Conservation (phyloP, 108 stramenopile species). For the Asterionellopsis glacialis region DNA sequence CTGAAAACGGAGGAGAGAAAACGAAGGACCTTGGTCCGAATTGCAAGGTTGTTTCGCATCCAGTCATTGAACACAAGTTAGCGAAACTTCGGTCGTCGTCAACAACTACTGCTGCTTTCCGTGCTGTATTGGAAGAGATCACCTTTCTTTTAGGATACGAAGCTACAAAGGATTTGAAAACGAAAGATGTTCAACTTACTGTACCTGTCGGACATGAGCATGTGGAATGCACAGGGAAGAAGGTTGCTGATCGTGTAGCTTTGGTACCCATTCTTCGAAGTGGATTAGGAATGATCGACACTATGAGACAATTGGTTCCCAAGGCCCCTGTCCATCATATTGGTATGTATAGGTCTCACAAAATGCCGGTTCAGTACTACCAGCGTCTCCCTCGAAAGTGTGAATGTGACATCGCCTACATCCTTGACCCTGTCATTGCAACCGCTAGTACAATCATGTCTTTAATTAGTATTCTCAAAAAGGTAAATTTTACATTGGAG, state of each 20-base stretch:
- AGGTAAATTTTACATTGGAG: constrained; percentile 68
- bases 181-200: constrained; percentile 52
- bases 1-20: not conserved
- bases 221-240: constrained; percentile 48
- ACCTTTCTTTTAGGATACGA: constrained; percentile 98
- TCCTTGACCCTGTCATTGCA: constrained; percentile 93
- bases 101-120: constrained; percentile 79
- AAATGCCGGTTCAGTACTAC: constrained; percentile 94
- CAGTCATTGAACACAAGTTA: constrained; percentile 75
- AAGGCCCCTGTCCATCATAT: constrained; percentile 94
- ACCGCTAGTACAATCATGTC: constrained; percentile 85
- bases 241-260: constrained; percentile 64
- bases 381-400: constrained; percentile 89
- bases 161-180: constrained; percentile 77
- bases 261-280: constrained; percentile 92
- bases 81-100: constrained; percentile 68
- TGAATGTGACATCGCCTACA: constrained; percentile 77
- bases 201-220: constrained; percentile 51
- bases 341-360: constrained; percentile 88
- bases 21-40: constrained; percentile 20
- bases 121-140: constrained; percentile 83
- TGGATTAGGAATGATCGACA: constrained; percentile 94
- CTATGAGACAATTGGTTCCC: constrained; percentile 92
- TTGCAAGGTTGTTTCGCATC: constrained; percentile 67
- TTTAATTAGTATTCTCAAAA: constrained; percentile 90